Evolutionary conservation across 2,329 filamentous ascomycete species (phyloP).

Genomic region (Colletotrichum sojae): DNA sequence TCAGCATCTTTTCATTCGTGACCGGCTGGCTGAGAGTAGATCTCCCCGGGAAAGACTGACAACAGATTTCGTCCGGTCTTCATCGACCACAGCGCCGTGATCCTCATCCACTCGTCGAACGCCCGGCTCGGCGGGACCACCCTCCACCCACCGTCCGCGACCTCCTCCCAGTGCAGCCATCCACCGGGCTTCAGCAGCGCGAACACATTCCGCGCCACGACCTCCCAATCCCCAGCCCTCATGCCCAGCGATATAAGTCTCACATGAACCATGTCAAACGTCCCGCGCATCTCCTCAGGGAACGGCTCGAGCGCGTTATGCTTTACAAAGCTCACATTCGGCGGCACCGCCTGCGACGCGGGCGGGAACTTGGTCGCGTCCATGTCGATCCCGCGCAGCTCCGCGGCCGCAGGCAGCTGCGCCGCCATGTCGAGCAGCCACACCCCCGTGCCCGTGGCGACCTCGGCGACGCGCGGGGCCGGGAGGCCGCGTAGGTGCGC

Average conservation of each 20-base stretch:
- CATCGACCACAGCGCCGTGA: not conserved
- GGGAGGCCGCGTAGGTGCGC: not conserved
- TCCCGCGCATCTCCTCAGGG: slow-evolving; percentile 23
- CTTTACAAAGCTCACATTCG: slow-evolving; percentile 31
- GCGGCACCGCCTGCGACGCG: slow-evolving; percentile 15
- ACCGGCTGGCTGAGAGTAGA: no score
- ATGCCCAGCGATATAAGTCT: slow-evolving; percentile 33
- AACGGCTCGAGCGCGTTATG: slow-evolving; percentile 38
- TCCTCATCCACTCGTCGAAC: slow-evolving; percentile 24
- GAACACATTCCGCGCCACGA: slow-evolving; percentile 26
- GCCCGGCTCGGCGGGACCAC: slow-evolving; percentile 27
- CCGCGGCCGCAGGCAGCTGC: slow-evolving; percentile 26
- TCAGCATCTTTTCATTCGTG: not conserved
- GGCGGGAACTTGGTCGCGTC: slow-evolving; percentile 42
- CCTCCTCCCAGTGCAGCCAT: slow-evolving; percentile 42
- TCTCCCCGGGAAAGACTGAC: not conserved
- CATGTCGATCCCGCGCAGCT: slow-evolving; percentile 42
- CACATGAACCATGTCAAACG: slow-evolving; percentile 42
- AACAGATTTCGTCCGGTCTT: not conserved
- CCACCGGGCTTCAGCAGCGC: slow-evolving; percentile 38
- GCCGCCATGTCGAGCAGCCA: slow-evolving; percentile 43
- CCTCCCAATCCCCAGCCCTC: slow-evolving; percentile 39
- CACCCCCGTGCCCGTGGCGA: slow-evolving; percentile 43
- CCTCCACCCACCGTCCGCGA: slow-evolving; percentile 7
- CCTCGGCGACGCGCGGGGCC: slow-evolving; percentile 36